phyloP scores from a whole-genome alignment of 306 rosid genomes.

The Acacia melanoxylon region DNA sequence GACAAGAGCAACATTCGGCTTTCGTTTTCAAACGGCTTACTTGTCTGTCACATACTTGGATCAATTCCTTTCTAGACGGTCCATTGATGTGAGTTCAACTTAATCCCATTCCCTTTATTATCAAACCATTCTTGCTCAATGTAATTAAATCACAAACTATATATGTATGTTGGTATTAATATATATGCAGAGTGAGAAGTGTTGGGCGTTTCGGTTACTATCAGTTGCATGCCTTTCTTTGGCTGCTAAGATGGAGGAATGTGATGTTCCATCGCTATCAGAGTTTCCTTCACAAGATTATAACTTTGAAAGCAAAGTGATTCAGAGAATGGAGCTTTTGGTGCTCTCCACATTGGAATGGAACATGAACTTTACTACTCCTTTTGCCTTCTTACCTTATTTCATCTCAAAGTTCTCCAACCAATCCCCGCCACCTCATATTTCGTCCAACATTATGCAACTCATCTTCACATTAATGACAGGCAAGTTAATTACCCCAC shows the following conservation, averaged over 20 bases:
- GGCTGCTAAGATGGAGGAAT: constrained; percentile 87
- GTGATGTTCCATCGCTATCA: constrained; percentile 52
- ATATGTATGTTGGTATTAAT: constrained; percentile 14
- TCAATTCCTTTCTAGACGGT: constrained; percentile 59
- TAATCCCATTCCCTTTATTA: neutral
- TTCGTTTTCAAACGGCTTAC: constrained; percentile 75
- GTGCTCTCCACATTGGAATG: constrained; percentile 74
- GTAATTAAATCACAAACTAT: neutral
- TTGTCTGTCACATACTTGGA: constrained; percentile 77
- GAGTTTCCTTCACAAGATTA: constrained; percentile 53
- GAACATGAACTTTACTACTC: constrained; percentile 62
- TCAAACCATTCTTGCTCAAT: neutral
- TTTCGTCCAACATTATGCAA: constrained; percentile 37
- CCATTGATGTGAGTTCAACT: constrained; percentile 59
- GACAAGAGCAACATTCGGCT: constrained; percentile 70
- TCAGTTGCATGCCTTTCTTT: constrained; percentile 74
- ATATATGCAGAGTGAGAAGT: constrained; percentile 55
- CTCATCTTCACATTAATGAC: constrained; percentile 51
- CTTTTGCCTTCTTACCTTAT: constrained; percentile 68
- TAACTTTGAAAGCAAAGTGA: constrained; percentile 46
- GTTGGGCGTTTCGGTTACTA: constrained; percentile 65
- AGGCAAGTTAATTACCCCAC: constrained; percentile 41
- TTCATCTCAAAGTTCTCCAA: constrained; percentile 52
- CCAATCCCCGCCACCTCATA: constrained; percentile 41
- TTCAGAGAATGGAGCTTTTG: constrained; percentile 78